Evolutionary conservation across 129 eudicot species (phyloP), one percentile per base, ranked within the genome.

Genomic region (Silybum marianum): DNA sequence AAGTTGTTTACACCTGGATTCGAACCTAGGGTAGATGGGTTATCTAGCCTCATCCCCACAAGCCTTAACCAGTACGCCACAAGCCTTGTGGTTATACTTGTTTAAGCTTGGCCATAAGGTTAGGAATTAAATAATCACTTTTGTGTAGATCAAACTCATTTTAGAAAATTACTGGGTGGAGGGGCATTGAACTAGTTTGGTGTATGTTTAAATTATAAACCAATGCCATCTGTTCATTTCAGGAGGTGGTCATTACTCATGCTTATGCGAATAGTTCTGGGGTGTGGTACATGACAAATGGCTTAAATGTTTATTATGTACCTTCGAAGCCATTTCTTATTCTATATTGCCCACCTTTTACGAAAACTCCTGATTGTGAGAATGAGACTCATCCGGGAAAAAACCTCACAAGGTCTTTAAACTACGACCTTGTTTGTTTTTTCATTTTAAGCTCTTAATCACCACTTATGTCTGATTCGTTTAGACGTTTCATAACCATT

Each of bases 21-120:
- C n/a, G n/a, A n/a, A n/a, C n/a, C n/a, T n/a, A n/a, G n/a, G n/a
- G n/a, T n/a, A n/a, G n/a, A n/a, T n/a, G n/a, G n/a, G n/a, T n/a
- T n/a, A n/a, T n/a, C n/a, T n/a, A n/a, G n/a, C n/a, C n/a, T n/a
- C n/a, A n/a, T n/a, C n/a, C n/a, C n/a, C n/a, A n/a, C n/a, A n/a
- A n/a, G n/a, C n/a, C n/a, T n/a, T n/a, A n/a, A n/a, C n/a, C n/a
- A n/a, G n/a, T n/a, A n/a, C n/a, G n/a, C n/a, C n/a, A n/a, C n/a
- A n/a, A n/a, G n/a, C n/a, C n/a, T n/a, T n/a, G n/a, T n/a, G n/a
- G n/a, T n/a, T n/a, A n/a, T n/a, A n/a, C n/a, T n/a, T n/a, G n/a
- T n/a, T n/a, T n/a, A n/a, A n/a, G 75, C 95, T 88, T 71, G 98
- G 98, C 78, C 99, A 95, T 85, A 95, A 95, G 98, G 99, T 95